Conservation (phyloP, 140 eudicot species). For the Bidens hawaiensis region DNA sequence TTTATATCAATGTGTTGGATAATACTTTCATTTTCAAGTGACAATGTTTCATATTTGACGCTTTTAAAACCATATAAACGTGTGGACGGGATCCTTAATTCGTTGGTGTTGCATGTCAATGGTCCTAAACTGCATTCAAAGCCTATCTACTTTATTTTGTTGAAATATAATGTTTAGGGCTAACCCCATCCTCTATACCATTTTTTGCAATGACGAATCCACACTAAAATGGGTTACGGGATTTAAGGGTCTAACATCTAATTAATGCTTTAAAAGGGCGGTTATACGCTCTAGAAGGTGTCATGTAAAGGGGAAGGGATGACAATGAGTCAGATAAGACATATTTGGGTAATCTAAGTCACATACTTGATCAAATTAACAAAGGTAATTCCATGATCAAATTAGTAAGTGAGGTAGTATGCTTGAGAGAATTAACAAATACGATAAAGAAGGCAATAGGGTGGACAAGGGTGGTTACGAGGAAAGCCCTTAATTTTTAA, state of each 20-base stretch:
- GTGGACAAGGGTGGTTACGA: too few relatives aligned
- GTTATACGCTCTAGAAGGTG: background rate
- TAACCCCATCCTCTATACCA: background rate
- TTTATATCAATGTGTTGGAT: too few relatives aligned
- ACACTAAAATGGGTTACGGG: background rate
- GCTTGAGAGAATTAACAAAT: too few relatives aligned
- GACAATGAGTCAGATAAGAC: background rate
- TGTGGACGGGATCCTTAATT: background rate
- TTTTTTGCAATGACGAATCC: background rate
- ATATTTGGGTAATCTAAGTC: background rate
- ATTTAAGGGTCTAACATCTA: background rate
- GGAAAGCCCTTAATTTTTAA: too few relatives aligned
- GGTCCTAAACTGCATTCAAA: constrained; percentile 7
- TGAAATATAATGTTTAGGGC: constrained; percentile 5
- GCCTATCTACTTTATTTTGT: constrained; percentile 6
- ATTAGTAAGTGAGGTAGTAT: too few relatives aligned
- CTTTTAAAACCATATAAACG: background rate
- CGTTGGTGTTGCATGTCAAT: background rate
- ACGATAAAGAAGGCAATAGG: too few relatives aligned
- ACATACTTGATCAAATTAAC: background rate
- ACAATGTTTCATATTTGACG: too few relatives aligned
- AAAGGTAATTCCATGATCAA: too few relatives aligned
- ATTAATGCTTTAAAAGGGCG: background rate
- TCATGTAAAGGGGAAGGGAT: background rate
- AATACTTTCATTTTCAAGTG: too few relatives aligned